Conservation (phyloP, 177 flowering plant species). For the Telopea speciosissima region DNA sequence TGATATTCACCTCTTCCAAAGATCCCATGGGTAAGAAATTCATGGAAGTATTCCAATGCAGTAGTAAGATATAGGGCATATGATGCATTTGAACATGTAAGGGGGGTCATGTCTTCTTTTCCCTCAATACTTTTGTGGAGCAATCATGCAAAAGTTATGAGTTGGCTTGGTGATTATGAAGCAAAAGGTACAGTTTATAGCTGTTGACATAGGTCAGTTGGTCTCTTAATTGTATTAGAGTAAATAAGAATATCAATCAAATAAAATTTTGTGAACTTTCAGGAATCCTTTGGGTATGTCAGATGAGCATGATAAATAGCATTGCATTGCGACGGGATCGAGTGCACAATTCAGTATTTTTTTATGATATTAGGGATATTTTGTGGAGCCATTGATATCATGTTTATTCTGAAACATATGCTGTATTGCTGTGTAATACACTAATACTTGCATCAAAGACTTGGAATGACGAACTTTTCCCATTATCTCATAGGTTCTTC, state of each 20-base stretch:
- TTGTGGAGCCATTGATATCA: background rate
- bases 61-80: background rate
- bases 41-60: background rate
- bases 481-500: slow-evolving; percentile 53
- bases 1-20: too few relatives aligned
- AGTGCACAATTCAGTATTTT: background rate
- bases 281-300: background rate
- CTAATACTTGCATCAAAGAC: background rate
- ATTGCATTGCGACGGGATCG: background rate
- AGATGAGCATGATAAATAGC: background rate
- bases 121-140: background rate
- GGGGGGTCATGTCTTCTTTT: background rate
- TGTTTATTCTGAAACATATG: background rate
- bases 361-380: background rate
- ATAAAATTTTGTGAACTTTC: too few relatives aligned
- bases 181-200: background rate
- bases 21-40: background rate
- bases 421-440: background rate
- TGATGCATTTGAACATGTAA: background rate
- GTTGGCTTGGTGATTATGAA: background rate
- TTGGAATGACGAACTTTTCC: background rate
- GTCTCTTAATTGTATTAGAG: too few relatives aligned
- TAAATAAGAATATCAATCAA: too few relatives aligned
- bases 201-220: background rate
- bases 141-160: background rate